Base-by-base conservation (phyloP, 805 yeast genomes). In the Wickerhamiella kurtzmanii region DNA sequence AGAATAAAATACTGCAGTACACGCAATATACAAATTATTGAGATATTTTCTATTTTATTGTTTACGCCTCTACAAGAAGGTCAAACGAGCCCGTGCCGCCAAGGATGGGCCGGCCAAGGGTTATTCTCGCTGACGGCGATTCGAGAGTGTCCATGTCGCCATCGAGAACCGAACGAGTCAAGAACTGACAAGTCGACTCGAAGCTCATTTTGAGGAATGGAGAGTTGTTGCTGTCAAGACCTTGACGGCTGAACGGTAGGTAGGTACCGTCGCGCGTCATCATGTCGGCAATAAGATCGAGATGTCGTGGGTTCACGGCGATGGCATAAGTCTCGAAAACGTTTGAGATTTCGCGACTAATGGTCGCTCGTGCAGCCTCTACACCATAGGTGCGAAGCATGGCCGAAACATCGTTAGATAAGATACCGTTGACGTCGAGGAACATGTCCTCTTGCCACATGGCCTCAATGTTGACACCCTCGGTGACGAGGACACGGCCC, bases 211-310 rank as follows among this genome's bases (percentile, higher is more conserved):
- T 92, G 88, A 86, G 82, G 72, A 92, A 85, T 16, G 97, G 83
- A 5, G 97, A 88, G 1, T 96, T 87, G 13, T 92, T 77, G 1
- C 95, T 76, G 64, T 92, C 97, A 63, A 94, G 88, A 66, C 99
- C 99, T 69, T 86, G 96, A 73, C 99, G 84, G 67, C 86, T 88
- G 73, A 92, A 92, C 21, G 99, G 95, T 62, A 89, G 69, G 63
- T 88, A 92, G 2, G 94, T 77, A 60, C 99, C 99, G 67, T 92
- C 97, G 67, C 98, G 79, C 3, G 99, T 92, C 99, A 92, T 92
- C 86, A 85, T 84, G 66, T 92, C 99, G 54, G 94, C 99, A 65
- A 92, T 81, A 64, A 92, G 77, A 63, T 92, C 98, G 68, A 92
- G 77, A 70, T 92, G 99, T 65, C 98, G 85, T 46, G 77, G 71